phyloP scores from a whole-genome alignment of 169 alveolate species.

The Cryptosporidium sp. region DNA sequence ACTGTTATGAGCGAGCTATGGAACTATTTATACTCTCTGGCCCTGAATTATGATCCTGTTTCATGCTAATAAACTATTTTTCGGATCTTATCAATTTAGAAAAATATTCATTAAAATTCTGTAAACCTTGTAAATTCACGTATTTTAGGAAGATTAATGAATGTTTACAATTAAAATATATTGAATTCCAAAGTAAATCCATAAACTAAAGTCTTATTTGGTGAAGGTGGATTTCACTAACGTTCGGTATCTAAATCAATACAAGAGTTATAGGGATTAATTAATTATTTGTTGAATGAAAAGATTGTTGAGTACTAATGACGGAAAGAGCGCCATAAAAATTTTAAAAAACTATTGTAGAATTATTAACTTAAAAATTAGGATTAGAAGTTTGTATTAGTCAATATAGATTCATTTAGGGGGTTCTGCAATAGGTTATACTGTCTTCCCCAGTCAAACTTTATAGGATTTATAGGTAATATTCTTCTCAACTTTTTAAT shows the following conservation, averaged over 20 bases:
- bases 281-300: too few species aligned
- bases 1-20: neutral
- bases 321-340: neutral
- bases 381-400: neutral
- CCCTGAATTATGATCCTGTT: neutral
- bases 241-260: neutral
- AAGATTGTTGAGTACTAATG: neutral
- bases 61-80: neutral
- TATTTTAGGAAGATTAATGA: neutral
- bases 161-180: neutral
- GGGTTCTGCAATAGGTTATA: slow-evolving; percentile 26
- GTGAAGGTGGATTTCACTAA: neutral
- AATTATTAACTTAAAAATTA: neutral
- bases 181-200: neutral
- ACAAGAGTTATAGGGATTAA: too few species aligned
- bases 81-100: neutral
- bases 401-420: slow-evolving; percentile 17
- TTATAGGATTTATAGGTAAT: slow-evolving; percentile 42
- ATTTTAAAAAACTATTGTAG: neutral
- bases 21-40: neutral
- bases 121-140: neutral
- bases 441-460: slow-evolving; percentile 51
- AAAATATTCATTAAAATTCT: neutral
- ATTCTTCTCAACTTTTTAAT: slow-evolving; percentile 34
- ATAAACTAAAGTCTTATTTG: too few species aligned